A percentile compares a stretch with the other conserved stretches of the same genome.
These are phyloP conservation scores for Chrysosporium queenslandicum DNA, from an alignment of 2,329 filamentous ascomycete species.

Conservation along the genomic window DNA sequence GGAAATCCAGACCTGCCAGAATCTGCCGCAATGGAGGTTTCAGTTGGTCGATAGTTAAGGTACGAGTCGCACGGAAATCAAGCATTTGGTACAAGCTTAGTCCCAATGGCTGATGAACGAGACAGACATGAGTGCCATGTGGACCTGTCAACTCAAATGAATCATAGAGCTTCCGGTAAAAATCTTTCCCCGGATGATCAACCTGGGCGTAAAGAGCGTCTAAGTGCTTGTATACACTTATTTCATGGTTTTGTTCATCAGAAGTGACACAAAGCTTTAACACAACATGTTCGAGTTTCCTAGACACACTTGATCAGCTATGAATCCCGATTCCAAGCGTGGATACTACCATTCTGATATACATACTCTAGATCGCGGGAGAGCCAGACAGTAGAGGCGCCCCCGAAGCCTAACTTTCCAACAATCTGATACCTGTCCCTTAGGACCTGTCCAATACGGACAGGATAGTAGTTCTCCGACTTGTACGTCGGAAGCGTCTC, in stretches of 20 bases:
- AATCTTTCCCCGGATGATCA: slow-evolving; percentile 11
- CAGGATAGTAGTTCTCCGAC: slow-evolving; percentile 10
- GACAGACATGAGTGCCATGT: slow-evolving; percentile 13
- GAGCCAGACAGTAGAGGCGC: slow-evolving; percentile 20
- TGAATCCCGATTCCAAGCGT: background rate
- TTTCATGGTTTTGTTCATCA: slow-evolving; percentile 6
- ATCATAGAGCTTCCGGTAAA: slow-evolving; percentile 14
- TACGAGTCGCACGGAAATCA: slow-evolving; percentile 8
- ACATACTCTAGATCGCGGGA: slow-evolving; percentile 13
- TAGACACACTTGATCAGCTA: background rate
- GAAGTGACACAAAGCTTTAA: slow-evolving; percentile 4
- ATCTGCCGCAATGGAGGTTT: slow-evolving; percentile 14
- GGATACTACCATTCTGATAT: background rate
- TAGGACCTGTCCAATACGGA: slow-evolving; percentile 6
- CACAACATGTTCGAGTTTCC: background rate
- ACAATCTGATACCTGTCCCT: slow-evolving; percentile 15
- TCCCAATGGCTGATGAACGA: slow-evolving; percentile 14
- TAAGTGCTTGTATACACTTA: slow-evolving; percentile 11
- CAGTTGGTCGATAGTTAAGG: slow-evolving; percentile 10
- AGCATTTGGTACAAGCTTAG: slow-evolving; percentile 14
- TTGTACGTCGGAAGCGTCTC: slow-evolving; percentile 8
- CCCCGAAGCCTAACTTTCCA: slow-evolving; percentile 19
- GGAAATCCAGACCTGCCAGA: slow-evolving; percentile 2
- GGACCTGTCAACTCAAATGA: slow-evolving; percentile 14
- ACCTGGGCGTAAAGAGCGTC: background rate